These are phyloP conservation scores for Fusarium denticulatum DNA, from an alignment of 2,329 filamentous ascomycete species.

Conservation along the genomic window DNA sequence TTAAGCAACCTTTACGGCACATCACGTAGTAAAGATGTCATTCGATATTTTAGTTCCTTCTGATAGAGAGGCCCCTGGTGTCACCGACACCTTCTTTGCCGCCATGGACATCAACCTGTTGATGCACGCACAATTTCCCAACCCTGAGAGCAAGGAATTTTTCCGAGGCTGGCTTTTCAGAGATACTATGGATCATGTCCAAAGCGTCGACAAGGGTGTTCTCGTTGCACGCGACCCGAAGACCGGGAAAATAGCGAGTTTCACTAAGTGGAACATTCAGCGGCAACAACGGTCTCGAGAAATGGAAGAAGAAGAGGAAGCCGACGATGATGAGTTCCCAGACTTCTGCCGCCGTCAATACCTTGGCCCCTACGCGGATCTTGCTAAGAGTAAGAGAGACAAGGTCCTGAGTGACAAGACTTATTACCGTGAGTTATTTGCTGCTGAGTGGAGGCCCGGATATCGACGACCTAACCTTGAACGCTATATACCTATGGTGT, in stretches of 20 bases:
- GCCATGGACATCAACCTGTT: conserved; percentile 54
- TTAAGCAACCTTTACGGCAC: background rate
- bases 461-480: background rate
- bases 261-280: conserved; percentile 51
- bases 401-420: conserved; percentile 43
- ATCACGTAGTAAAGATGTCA: conserved; percentile 32
- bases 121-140: conserved; percentile 54
- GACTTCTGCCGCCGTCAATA: conserved; percentile 44
- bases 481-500: background rate
- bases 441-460: background rate
- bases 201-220: conserved; percentile 42
- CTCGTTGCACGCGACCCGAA: conserved; percentile 48
- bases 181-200: conserved; percentile 46
- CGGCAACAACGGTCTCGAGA: conserved; percentile 20
- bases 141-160: conserved; percentile 41
- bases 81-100: conserved; percentile 49
- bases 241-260: conserved; percentile 46
- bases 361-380: conserved; percentile 48
- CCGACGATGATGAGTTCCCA: conserved; percentile 45
- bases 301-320: conserved; percentile 17
- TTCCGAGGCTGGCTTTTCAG: conserved; percentile 46
- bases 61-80: conserved; percentile 35
- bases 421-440: conserved; percentile 51
- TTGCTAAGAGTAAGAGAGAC: conserved; percentile 46
- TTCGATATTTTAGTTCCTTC: conserved; percentile 44